Base-by-base conservation (phyloP, 805 yeast species). In the Candida anglica region DNA sequence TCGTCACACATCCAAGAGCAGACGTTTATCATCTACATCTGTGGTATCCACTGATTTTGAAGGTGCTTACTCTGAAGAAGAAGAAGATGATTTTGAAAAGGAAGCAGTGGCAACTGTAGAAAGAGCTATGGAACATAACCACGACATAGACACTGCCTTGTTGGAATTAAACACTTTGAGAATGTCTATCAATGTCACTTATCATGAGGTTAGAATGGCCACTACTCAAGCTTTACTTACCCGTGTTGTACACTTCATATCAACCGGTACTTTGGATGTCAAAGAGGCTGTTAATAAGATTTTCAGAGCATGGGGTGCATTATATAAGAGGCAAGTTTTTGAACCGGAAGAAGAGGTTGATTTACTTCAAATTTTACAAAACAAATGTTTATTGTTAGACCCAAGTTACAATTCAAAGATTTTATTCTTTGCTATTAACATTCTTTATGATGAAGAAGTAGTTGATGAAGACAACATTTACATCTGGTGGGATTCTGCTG, bases 121-220 rank as follows among this genome's bases (percentile, higher is more conserved):
- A 47, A 75, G 98, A 53, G 95, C 98, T 1, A 74, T 93, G 59
- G 91, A 85, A 46, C 82, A 89, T 51, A 85, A 87, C 56, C 98
- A 93, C 59, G 95, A 86, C 50, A 70, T 87, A 40, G 97, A 91
- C 54, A 89, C 96, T 10, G 97, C 98, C 0, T 63, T 87, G 43
- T 66, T 93, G 39, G 98, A 93, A 63, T 73, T 93, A 49, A 91
- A 91, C 56, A 93, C 98, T 0, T 71, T 93, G 52, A 75, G 98
- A 63, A 91, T 93, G 98, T 86, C 96, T 50, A 84, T 89, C 93
- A 87, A 93, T 56, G 98, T 88, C 13, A 75, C 93, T 0, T 91
- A 93, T 58, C 94, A 86, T 50, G 96, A 89, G 52, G 97, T 93
- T 10, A 76, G 97, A 53, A 60, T 66, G 19, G 95, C 95, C 4